phyloP scores from a whole-genome alignment of 2,329 filamentous ascomycete genomes.

The Colletotrichum liaoningense region DNA sequence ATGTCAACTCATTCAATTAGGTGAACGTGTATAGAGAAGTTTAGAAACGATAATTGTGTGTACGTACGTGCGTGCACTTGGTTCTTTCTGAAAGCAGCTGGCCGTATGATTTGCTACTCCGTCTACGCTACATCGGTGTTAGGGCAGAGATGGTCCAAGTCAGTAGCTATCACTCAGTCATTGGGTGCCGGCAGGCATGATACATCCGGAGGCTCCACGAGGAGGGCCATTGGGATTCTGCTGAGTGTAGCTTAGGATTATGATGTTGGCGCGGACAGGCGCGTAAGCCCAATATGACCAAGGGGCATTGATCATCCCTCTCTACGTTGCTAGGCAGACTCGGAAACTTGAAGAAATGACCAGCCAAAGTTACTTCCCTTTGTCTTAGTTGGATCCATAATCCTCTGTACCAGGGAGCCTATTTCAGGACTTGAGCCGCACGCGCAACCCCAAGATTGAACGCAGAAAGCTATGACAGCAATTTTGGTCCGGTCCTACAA shows the following conservation, averaged over 20 bases:
- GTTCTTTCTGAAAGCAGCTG: background rate
- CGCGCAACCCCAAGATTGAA: background rate
- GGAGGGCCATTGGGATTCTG: no score
- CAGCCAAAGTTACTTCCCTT: no score
- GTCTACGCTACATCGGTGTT: background rate
- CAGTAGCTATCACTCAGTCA: no score
- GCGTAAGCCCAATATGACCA: background rate
- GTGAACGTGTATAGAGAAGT: background rate
- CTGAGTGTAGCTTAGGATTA: background rate
- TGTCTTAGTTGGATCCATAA: no score
- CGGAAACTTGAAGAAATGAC: no score
- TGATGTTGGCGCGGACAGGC: background rate
- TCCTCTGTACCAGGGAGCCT: background rate
- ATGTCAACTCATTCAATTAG: background rate
- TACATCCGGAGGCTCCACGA: background rate
- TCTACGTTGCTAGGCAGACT: no score
- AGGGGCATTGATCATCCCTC: no score
- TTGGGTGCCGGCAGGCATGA: background rate
- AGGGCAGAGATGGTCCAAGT: no score
- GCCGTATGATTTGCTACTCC: background rate
- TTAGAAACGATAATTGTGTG: background rate
- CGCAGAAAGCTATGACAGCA: background rate
- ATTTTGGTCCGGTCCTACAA: background rate
- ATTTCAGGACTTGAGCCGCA: background rate
- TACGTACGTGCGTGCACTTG: background rate